Evolutionary conservation across 2,329 filamentous ascomycete genomes (phyloP), one percentile per base, ranked within the genome.

Genomic region (Epichloe festucae): DNA sequence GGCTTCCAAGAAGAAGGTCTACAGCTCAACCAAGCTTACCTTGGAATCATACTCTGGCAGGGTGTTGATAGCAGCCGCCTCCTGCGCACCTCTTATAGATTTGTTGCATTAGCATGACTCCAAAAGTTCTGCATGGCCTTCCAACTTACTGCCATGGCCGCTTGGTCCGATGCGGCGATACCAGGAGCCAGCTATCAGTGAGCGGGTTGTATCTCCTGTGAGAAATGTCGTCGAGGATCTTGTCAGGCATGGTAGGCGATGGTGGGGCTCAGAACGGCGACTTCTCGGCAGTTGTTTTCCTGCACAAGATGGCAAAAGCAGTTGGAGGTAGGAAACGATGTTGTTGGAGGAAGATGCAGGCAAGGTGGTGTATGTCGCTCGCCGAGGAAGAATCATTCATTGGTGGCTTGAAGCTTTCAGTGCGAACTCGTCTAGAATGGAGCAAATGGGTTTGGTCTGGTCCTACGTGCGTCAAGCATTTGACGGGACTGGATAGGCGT

Each of bases 141-240:
- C 21, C 31, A 17, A 74, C 87, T 79, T 74, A 95, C 88, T 96
- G 93, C 93, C 93, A 98, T 63, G 93, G 93, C 57, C 93, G 80
- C 78, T 97, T 97, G 50, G 90, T 97, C 51, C 93, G 78, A 69
- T 98, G 93, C 55, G 93, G 93, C 15, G 93, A 97, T 14, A 98
- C 93, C 39, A 98, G 79, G 54, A 98, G 78, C 85, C 90, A 95
- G 55, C 85, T 89, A 55, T 88, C 89, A 58, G 87, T 85, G 55
- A 98, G 76, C 50, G 89, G 87, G 66, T 98, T 98, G 69, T 86
- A 97, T 66, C 93, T 85, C 62, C 93, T 79, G 67, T 98, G 93
- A 42, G 93, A 95, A 62, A 98, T 97, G 67, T 98, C 91, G 74
- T 97, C 84, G 48, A 98, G 82, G 48, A 91, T 82, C 57, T 81